Conservation (phyloP, 1,284 basidiomycete genomes). For the Cutaneotrichosporon cavernicola region DNA sequence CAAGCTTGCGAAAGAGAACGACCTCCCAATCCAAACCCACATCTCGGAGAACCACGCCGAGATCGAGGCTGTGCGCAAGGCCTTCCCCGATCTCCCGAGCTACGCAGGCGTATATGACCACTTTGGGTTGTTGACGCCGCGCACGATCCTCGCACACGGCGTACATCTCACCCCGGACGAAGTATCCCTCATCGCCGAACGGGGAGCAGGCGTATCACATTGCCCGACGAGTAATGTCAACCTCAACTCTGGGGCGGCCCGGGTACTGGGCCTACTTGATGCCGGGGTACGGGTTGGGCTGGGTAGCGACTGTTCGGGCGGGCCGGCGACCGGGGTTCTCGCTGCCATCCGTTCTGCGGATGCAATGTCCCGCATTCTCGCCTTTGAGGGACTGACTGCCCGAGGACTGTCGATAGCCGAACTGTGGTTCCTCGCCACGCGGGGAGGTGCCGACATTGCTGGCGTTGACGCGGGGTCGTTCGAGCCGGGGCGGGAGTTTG, state of each 20-base stretch:
- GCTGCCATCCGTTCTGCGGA: constrained; percentile 78
- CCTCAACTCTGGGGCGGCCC: constrained; percentile 76
- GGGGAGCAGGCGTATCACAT: constrained; percentile 78
- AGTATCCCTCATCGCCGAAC: constrained; percentile 66
- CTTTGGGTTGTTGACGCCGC: constrained; percentile 69
- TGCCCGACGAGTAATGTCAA: constrained; percentile 94
- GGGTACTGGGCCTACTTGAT: constrained; percentile 59
- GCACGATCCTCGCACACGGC: constrained; percentile 87
- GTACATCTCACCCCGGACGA: constrained; percentile 69
- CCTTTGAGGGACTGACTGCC: constrained; percentile 33
- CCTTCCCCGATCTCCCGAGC: constrained; percentile 63
- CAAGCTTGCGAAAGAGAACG: constrained; percentile 53
- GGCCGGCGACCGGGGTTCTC: constrained; percentile 79
- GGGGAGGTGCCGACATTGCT: constrained; percentile 86
- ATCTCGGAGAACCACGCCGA: constrained; percentile 82
- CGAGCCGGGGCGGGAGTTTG: constrained; percentile 78
- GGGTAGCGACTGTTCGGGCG: constrained; percentile 90
- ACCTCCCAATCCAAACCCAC: constrained; percentile 80
- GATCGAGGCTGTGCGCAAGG: constrained; percentile 63
- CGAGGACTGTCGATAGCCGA: constrained; percentile 65
- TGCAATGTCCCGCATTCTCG: constrained; percentile 73
- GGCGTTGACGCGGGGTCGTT: constrained; percentile 74
- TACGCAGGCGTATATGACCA: constrained; percentile 82
- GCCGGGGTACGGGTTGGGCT: constrained; percentile 66
- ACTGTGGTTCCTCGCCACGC: constrained; percentile 84